Evolutionary conservation across 2,329 filamentous ascomycete genomes (phyloP), one percentile per base, ranked within the genome.

Genomic region (Alternaria gaisen): DNA sequence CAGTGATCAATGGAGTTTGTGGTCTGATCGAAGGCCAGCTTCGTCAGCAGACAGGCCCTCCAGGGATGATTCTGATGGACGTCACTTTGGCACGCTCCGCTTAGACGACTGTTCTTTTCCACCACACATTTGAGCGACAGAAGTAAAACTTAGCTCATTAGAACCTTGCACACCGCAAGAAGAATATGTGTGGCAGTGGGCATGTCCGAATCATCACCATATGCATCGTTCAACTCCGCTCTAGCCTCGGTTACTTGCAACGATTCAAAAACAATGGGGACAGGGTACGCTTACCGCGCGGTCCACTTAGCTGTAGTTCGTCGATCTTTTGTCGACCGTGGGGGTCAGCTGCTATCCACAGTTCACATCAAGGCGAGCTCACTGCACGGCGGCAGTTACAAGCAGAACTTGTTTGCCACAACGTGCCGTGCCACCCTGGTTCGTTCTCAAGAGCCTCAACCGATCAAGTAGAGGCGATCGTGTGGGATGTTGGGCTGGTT

Each of bases 401-500:
- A 12, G 55, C 59, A 42, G 53, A 40, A 41, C 50, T 41, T 55
- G n/a, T 55, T 64, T 63, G 58, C 63, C 64, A 58, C 57, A 20
- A 12, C 42, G 30, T 52, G 46, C 47, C 34, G 50, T 51, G 20
- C 30, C 52, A 64, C 60, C 60, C 56, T 62, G 56, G 64, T 46
- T 43, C 43, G 24, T 48, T 53, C 38, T 34, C 24, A 30, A 46
- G 57, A 66, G 51, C 60, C 66, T 62, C 64, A 67, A 48, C 62
- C 55, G 51, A 65, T 60, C 52, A 18, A 52, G 36, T 53, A 54
- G 24, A 55, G 64, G 54, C 59, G 64, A 68, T 71, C 63, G 65
- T 58, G 65, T 67, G 67, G 69, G 65, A 66, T 70, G 38, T 47
- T 44, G 57, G 53, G 47, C 53, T 46, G 40, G 47, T 64, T 63